A percentile compares a stretch with the other conserved stretches of the same genome.
Conservation (phyloP, 2,329 filamentous ascomycete genomes). For the Karstenula rhodostoma region DNA sequence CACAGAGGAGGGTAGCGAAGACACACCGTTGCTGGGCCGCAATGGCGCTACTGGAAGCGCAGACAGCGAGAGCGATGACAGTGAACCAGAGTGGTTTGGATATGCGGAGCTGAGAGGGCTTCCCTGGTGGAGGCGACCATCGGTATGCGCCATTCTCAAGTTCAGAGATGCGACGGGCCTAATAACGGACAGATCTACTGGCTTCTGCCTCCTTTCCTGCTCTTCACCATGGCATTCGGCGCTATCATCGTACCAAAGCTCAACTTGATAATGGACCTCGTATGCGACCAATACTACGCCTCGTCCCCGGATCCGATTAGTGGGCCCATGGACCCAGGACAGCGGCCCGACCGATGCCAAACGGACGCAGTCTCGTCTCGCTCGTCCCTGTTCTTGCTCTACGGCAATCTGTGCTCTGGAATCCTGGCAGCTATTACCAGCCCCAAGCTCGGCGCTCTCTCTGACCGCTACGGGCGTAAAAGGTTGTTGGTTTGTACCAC, state of each 20-base stretch:
- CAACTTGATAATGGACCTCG: conserved; percentile 82
- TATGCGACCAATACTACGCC: conserved; percentile 84
- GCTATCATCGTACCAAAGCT: conserved; percentile 85
- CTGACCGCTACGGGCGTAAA: conserved; percentile 85
- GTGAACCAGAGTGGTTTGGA: conserved; percentile 41
- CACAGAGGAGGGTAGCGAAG: conserved; percentile 30
- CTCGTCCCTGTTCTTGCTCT: conserved; percentile 80
- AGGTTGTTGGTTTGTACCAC: conserved; percentile 76
- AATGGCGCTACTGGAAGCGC: conserved; percentile 17
- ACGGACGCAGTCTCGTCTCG: conserved; percentile 79
- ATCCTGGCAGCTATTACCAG: conserved; percentile 80
- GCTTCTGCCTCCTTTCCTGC: conserved; percentile 69
- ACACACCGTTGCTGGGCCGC: conserved; percentile 37
- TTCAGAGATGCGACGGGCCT: conserved; percentile 1
- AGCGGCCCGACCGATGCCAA: conserved; percentile 69
- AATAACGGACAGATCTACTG: conserved; percentile 15
- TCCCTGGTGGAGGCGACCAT: conserved; percentile 61
- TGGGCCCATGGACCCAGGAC: conserved; percentile 48
- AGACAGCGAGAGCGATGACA: conserved; percentile 18
- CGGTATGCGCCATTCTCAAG: conserved; percentile 48
- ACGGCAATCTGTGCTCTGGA: conserved; percentile 77
- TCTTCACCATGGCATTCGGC: conserved; percentile 87
- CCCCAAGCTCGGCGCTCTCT: conserved; percentile 83
- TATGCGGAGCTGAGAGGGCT: conserved; percentile 51
- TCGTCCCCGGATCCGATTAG: conserved; percentile 59